Evolutionary conservation across 495 filamentous ascomycete genomes (phyloP), one percentile per base, ranked within the genome.

Genomic region (Barbatosphaeria neglecta): DNA sequence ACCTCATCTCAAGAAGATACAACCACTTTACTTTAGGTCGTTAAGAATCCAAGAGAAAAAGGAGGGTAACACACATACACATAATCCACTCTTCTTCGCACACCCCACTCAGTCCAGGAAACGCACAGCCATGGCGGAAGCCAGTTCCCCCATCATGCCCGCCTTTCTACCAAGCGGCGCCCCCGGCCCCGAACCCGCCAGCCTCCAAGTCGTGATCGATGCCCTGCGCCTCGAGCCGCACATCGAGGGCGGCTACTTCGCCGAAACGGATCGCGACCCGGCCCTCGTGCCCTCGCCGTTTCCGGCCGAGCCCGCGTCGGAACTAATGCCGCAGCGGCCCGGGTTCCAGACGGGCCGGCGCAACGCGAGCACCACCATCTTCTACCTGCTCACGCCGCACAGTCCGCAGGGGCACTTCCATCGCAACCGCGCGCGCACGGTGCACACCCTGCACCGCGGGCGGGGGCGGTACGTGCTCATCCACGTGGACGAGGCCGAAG

Each of bases 161-260:
- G 37, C 48, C 35, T 65, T 60, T 22, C 54, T 31, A n/a, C 28
- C 57, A 43, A 27, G 11, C 35, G 55, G 56, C 25, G 35, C 54
- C 20, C 15, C 37, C 11, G 41, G 47, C n/a, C 44, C 57, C 27
- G 69, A 77, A 49, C 39, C 66, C 9, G 52, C 64, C 8, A 7
- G 44, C 9, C 58, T 69, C 31, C 48, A 64, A 43, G 39, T 57
- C 33, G 51, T 75, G 11, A 74, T 82, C 57, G 25, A 45, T 13
- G 50, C 55, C 20, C 66, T 82, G 19, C 16, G 57, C 20, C 62
- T 81, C 5, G 50, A 57, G 22, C 61, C 67, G 10, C 80, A 84
- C 58, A 63, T 75, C 45, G 79, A 82, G 65, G 81, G 81, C 24
- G 82, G 80, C 38, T 86, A 77, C 61, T 84, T 76, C 55, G 58